These are phyloP conservation scores for Albifimbria verrucaria DNA, from an alignment of 2,329 filamentous ascomycete genomes.

Conservation along the genomic window DNA sequence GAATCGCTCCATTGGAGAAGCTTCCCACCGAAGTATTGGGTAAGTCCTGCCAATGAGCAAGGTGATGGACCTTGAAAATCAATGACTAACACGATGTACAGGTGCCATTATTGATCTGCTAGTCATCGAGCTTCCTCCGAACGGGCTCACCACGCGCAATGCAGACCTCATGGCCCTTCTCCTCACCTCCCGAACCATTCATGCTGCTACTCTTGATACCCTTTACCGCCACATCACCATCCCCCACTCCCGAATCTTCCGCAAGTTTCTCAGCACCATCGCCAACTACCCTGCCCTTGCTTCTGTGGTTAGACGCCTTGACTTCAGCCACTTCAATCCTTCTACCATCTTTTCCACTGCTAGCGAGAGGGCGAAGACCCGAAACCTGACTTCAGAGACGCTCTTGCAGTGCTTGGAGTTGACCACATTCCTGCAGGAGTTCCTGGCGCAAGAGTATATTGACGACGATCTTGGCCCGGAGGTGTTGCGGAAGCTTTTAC, in stretches of 20 bases:
- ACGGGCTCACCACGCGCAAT: constrained; percentile 73
- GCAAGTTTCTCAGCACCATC: constrained; percentile 73
- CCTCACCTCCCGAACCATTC: constrained; percentile 70
- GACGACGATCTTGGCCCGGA: constrained; percentile 69
- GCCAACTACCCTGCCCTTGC: constrained; percentile 64
- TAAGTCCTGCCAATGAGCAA: constrained; percentile 38
- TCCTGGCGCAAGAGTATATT: constrained; percentile 76
- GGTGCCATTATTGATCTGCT: constrained; percentile 73
- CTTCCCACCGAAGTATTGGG: constrained; percentile 69
- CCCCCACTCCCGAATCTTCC: constrained; percentile 79
- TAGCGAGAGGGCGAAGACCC: constrained; percentile 70
- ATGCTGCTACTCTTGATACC: constrained; percentile 69
- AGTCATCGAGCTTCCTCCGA: constrained; percentile 67
- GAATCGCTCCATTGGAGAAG: constrained; percentile 59
- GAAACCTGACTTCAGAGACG: constrained; percentile 72
- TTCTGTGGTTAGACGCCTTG: constrained; percentile 71
- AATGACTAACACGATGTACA: constrained; percentile 25
- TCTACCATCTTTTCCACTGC: constrained; percentile 72
- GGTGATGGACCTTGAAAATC: neutral
- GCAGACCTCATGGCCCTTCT: constrained; percentile 74
- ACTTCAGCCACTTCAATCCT: constrained; percentile 85
- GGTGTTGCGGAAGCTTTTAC: constrained; percentile 71
- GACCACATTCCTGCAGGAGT: constrained; percentile 72
- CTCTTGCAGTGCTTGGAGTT: constrained; percentile 68
- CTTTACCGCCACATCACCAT: constrained; percentile 79